A percentile compares a stretch with the other conserved stretches of the same genome.
Evolutionary conservation across 306 rosid genomes (phyloP).

Genomic region (Dalbergia cochinchinensis): DNA sequence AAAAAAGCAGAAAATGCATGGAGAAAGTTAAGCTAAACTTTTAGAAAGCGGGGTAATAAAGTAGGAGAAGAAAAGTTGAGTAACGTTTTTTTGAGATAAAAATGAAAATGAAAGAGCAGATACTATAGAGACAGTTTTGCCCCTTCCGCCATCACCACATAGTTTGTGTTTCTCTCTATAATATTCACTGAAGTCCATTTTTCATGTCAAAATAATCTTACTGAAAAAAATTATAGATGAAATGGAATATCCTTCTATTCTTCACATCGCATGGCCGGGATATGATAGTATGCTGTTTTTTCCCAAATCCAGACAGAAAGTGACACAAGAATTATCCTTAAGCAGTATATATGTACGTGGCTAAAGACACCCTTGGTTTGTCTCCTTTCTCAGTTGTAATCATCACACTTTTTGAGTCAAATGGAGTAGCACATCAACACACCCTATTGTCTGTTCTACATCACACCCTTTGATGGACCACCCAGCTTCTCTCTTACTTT

Average conservation of each 20-base stretch:
- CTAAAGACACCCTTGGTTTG: conserved; percentile 34
- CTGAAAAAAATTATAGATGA: not conserved
- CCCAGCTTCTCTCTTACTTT: not conserved
- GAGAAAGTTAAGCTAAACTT: conserved; percentile 37
- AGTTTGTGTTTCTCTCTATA: too few species aligned
- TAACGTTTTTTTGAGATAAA: too few species aligned
- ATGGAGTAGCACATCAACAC: not conserved
- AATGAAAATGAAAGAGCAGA: not conserved
- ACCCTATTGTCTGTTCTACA: conserved; percentile 1
- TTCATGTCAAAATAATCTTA: too few species aligned
- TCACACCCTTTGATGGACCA: conserved; percentile 9
- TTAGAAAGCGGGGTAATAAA: conserved; percentile 31
- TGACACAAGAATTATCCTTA: conserved; percentile 36
- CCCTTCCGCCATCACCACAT: too few species aligned
- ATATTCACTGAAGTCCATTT: too few species aligned
- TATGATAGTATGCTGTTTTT: conserved; percentile 14
- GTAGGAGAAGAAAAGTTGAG: not conserved
- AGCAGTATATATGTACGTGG: not conserved
- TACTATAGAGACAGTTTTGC: too few species aligned
- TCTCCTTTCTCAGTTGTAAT: conserved; percentile 34
- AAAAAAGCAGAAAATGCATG: conserved; percentile 26
- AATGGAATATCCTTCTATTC: conserved; percentile 29
- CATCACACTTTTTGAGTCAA: conserved; percentile 20
- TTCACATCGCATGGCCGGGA: conserved; percentile 28
- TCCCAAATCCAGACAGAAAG: conserved; percentile 37